Percentiles rank a stretch among this genome's conserved stretches.
Conservation (phyloP, 2,329 filamentous ascomycete genomes). For the Monosporascus sp. region DNA sequence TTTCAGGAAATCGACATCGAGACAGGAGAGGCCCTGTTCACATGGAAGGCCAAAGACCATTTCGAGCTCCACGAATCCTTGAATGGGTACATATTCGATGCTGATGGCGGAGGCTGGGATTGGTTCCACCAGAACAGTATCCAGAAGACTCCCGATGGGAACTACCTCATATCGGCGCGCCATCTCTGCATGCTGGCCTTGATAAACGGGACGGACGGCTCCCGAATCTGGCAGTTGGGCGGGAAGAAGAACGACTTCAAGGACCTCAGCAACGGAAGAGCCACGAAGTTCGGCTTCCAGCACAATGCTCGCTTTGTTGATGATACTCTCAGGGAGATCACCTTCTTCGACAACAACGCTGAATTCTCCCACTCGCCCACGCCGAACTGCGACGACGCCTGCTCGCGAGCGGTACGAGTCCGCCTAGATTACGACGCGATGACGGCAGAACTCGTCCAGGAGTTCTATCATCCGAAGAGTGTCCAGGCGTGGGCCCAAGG, state of each 20-base stretch:
- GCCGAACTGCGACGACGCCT: constrained; percentile 14
- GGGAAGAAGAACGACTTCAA: constrained; percentile 28
- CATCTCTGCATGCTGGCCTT: constrained; percentile 21
- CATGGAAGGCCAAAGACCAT: constrained; percentile 31
- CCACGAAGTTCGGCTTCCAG: constrained; percentile 30
- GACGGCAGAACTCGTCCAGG: constrained; percentile 37
- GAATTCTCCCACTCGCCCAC: constrained; percentile 11
- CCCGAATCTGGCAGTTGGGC: constrained; percentile 29
- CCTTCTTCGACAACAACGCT: constrained; percentile 31
- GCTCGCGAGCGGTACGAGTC: constrained; percentile 39
- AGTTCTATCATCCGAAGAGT: constrained; percentile 29
- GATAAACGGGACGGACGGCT: constrained; percentile 22
- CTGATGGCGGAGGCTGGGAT: constrained; percentile 19
- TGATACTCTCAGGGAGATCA: constrained; percentile 18
- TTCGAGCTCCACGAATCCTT: constrained; percentile 21
- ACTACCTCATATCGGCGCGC: constrained; percentile 30
- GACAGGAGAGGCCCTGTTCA: constrained; percentile 32
- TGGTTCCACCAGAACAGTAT: constrained; percentile 32
- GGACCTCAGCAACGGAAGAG: constrained; percentile 26
- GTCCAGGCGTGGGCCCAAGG: constrained; percentile 34
- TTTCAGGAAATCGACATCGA: constrained; percentile 34
- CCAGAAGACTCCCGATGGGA: constrained; percentile 25
- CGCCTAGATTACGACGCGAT: constrained; percentile 34
- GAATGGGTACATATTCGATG: constrained; percentile 13
- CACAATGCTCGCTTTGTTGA: constrained; percentile 29